A percentile compares a stretch with the other conserved stretches of the same genome.
Conservation (phyloP, 306 rosid species). For the Rosa lucieae region DNA sequence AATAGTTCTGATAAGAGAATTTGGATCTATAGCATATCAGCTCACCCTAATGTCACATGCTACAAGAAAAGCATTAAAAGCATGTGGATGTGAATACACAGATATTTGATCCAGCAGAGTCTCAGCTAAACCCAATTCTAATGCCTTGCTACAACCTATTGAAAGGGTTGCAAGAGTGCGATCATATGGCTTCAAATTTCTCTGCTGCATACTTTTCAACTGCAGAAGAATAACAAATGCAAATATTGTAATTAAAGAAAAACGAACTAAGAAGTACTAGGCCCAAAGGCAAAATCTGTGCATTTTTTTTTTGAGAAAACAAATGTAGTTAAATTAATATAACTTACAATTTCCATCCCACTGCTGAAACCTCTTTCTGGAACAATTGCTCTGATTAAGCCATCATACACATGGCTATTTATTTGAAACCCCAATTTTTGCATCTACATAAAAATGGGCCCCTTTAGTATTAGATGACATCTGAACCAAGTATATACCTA, state of each 20-base stretch:
- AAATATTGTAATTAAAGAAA: not conserved
- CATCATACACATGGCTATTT: too few relatives aligned
- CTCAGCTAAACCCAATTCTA: conserved; percentile 73
- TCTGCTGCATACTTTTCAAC: conserved; percentile 65
- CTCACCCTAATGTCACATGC: conserved; percentile 76
- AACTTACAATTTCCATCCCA: too few relatives aligned
- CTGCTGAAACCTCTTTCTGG: too few relatives aligned
- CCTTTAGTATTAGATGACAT: too few relatives aligned
- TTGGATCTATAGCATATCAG: conserved; percentile 15
- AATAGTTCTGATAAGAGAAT: conserved; percentile 15
- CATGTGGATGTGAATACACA: conserved; percentile 35
- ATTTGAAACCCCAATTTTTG: too few relatives aligned
- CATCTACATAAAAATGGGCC: too few relatives aligned
- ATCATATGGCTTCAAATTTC: conserved; percentile 60
- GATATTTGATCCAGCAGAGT: conserved; percentile 60
- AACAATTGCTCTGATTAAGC: too few relatives aligned
- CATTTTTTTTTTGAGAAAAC: too few relatives aligned
- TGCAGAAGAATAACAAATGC: conserved; percentile 36
- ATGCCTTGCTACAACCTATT: conserved; percentile 52
- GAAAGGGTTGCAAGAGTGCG: conserved; percentile 71
- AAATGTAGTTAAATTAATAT: too few relatives aligned
- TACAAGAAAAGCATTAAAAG: conserved; percentile 60
- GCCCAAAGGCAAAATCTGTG: not conserved
- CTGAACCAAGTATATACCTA: too few relatives aligned
- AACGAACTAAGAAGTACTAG: not conserved